Percentiles rank a stretch among this genome's conserved stretches.
Conservation (phyloP, 2,329 filamentous ascomycete genomes). For the Bretziella fagacearum region DNA sequence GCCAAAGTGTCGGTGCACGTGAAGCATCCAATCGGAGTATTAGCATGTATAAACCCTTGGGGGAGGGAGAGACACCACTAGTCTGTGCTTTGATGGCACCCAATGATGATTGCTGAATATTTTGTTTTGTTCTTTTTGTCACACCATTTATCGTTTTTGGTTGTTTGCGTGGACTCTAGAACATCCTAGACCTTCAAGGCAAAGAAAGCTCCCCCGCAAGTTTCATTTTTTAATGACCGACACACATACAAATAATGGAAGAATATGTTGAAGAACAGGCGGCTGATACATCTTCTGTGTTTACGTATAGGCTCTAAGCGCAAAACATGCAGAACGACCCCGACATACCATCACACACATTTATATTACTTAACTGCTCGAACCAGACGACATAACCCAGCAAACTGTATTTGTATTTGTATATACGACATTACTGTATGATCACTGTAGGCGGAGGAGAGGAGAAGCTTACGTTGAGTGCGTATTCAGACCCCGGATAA, state of each 20-base stretch:
- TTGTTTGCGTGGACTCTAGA: not conserved
- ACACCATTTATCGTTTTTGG: not conserved
- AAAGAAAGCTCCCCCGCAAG: no score
- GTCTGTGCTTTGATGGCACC: not conserved
- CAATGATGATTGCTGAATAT: constrained; percentile 3
- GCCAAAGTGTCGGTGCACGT: no score
- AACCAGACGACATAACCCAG: not conserved
- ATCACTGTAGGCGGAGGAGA: no score
- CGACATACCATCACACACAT: not conserved
- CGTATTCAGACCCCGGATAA: no score
- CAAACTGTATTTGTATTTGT: constrained; percentile 1
- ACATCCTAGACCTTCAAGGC: constrained; percentile 1
- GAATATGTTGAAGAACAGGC: no score
- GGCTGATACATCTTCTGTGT: constrained; percentile 7
- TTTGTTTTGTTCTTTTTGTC: constrained; percentile 5
- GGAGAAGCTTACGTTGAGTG: no score
- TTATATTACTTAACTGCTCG: not conserved
- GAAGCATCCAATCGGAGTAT: not conserved
- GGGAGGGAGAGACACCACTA: not conserved
- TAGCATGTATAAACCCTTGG: not conserved
- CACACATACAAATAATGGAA: not conserved
- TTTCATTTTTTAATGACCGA: no score
- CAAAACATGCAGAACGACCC: not conserved
- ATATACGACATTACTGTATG: not conserved
- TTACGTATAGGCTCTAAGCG: constrained; percentile 8